Percentiles rank a stretch among this genome's conserved stretches.
These are phyloP conservation scores for Paralagenidium karlingii DNA, from an alignment of 352 stramenopile genomes.

Conservation along the genomic window DNA sequence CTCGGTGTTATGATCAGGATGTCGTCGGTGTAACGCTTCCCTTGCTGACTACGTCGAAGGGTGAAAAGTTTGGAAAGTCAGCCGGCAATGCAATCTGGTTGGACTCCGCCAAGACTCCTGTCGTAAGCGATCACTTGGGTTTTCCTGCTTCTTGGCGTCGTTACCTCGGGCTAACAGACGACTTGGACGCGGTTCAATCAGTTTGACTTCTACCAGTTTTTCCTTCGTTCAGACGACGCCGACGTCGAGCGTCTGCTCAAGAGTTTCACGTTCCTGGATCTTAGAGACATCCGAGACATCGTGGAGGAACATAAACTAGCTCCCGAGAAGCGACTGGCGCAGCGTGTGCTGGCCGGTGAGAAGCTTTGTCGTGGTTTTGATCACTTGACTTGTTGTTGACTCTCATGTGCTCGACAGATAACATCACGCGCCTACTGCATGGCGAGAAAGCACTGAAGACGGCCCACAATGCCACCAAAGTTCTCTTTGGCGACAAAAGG, in stretches of 20 bases:
- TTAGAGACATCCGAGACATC: constrained; percentile 88
- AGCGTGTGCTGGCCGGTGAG: constrained; percentile 56
- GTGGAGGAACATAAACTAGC: constrained; percentile 55
- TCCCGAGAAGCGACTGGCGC: constrained; percentile 68
- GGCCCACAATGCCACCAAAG: constrained; percentile 40
- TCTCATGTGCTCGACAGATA: constrained; percentile 15
- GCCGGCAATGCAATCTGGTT: constrained; percentile 97
- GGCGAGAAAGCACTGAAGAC: constrained; percentile 66
- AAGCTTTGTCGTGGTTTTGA: constrained; percentile 4
- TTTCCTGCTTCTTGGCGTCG: constrained; percentile 2
- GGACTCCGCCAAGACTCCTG: constrained; percentile 87
- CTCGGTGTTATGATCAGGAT: constrained; percentile 16
- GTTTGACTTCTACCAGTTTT: constrained; percentile 92
- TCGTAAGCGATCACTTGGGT: constrained; percentile 84
- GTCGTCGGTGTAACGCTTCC: constrained; percentile 93
- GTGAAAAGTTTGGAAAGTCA: constrained; percentile 99
- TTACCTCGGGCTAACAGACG: background rate
- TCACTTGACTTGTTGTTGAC: background rate
- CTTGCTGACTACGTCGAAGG: constrained; percentile 93
- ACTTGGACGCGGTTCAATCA: constrained; percentile 7
- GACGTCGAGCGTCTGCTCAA: constrained; percentile 95
- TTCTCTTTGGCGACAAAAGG: constrained; percentile 54
- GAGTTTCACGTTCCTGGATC: constrained; percentile 94
- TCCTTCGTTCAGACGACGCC: constrained; percentile 75
- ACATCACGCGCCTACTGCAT: constrained; percentile 91